phyloP scores from a whole-genome alignment of 1,284 basidiomycete genomes.

The Inonotus hispidus region DNA sequence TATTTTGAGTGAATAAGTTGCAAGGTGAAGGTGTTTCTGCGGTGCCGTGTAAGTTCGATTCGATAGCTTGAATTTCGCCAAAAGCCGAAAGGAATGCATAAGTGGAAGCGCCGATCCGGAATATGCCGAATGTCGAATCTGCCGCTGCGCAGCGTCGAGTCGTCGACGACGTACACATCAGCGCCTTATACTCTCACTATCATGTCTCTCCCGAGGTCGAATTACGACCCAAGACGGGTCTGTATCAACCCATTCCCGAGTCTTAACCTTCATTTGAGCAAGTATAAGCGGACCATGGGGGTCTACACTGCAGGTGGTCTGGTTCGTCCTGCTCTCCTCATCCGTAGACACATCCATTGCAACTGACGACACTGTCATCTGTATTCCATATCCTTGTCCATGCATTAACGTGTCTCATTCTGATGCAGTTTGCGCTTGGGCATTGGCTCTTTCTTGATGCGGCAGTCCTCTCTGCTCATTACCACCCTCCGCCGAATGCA shows the following conservation, averaged over 20 bases:
- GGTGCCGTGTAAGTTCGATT: no score
- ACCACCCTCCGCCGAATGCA: constrained; percentile 63
- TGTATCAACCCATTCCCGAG: constrained; percentile 72
- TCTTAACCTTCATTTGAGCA: constrained; percentile 44
- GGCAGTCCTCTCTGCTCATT: constrained; percentile 81
- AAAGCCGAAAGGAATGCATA: neutral
- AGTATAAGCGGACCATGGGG: constrained; percentile 74
- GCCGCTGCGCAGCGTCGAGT: neutral
- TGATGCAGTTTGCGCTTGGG: constrained; percentile 77
- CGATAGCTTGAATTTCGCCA: neutral
- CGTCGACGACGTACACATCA: neutral
- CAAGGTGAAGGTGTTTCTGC: no score
- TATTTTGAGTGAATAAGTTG: no score
- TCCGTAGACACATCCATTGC: neutral
- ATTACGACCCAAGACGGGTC: constrained; percentile 85
- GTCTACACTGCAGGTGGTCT: constrained; percentile 90
- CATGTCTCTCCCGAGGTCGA: constrained; percentile 70
- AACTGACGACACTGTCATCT: constrained; percentile 6
- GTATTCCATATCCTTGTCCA: constrained; percentile 9
- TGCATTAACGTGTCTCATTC: neutral
- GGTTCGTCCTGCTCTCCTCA: constrained; percentile 44
- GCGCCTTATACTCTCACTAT: neutral
- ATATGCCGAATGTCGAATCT: neutral
- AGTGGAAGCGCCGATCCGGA: neutral
- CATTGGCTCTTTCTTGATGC: constrained; percentile 98